phyloP scores from a whole-genome alignment of 768 basidiomycete genomes.

The Boletus sp. region DNA sequence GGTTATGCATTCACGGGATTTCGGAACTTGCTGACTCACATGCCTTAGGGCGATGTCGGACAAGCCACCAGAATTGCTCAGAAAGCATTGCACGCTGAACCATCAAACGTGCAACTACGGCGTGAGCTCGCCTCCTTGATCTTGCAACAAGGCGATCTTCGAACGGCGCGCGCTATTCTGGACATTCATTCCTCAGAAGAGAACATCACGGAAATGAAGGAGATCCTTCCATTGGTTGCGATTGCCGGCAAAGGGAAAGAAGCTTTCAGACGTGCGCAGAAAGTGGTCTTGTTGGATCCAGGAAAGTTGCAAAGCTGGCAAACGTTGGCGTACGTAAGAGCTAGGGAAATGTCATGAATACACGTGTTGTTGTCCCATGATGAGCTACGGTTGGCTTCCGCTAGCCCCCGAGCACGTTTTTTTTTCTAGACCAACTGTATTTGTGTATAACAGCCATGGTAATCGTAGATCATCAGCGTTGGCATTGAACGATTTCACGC shows the following conservation, averaged over 20 bases:
- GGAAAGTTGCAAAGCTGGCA: slow-evolving; percentile 55
- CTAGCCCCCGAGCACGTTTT: not conserved
- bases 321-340: slow-evolving; percentile 55
- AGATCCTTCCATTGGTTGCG: slow-evolving; percentile 50
- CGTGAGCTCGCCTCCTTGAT: slow-evolving; percentile 54
- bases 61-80: slow-evolving; percentile 56
- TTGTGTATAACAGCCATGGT: not conserved
- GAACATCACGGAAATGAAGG: slow-evolving; percentile 37
- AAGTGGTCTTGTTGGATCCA: slow-evolving; percentile 55
- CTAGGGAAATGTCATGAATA: slow-evolving; percentile 26
- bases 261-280: slow-evolving; percentile 51
- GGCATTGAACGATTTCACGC: not conserved
- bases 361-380: not conserved
- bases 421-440: not conserved
- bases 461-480: not conserved
- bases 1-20: slow-evolving; percentile 5
- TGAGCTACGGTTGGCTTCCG: not conserved
- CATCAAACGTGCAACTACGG: slow-evolving; percentile 47
- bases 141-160: slow-evolving; percentile 45
- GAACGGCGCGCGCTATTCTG: slow-evolving; percentile 49
- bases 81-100: slow-evolving; percentile 55
- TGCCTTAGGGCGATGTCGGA: slow-evolving; percentile 43
- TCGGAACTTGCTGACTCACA: not conserved
- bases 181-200: slow-evolving; percentile 29
- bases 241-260: slow-evolving; percentile 38